phyloP scores from a whole-genome alignment of 2,329 filamentous ascomycete species.

The Aspergillus bombycis region DNA sequence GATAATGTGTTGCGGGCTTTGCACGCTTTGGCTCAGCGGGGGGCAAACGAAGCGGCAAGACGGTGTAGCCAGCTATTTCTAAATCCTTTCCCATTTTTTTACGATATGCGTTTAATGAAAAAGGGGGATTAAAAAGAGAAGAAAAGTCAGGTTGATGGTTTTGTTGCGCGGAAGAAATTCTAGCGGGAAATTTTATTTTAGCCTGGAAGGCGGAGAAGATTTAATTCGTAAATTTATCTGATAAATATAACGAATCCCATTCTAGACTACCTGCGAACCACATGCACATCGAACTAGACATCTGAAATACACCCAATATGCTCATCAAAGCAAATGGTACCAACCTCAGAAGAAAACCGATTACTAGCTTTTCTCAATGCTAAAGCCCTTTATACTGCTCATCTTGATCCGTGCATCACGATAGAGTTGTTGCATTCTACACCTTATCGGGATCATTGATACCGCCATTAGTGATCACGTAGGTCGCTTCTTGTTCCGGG shows the following conservation, averaged over 20 bases:
- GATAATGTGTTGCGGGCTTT: constrained; percentile 70
- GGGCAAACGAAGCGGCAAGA: constrained; percentile 67
- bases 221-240: neutral
- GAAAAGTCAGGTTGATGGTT: neutral
- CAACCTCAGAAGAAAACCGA: neutral
- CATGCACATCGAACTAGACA: neutral
- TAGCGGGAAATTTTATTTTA: constrained; percentile 24
- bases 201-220: constrained; percentile 20
- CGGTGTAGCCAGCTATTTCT: constrained; percentile 64
- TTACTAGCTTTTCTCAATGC: neutral
- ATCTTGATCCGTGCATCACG: neutral
- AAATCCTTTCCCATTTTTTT: constrained; percentile 44
- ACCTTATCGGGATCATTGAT: constrained; percentile 69
- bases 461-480: constrained; percentile 70
- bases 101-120: neutral
- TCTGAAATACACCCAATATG: neutral
- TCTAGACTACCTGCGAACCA: neutral
- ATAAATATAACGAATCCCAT: neutral
- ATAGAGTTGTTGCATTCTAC: constrained; percentile 33
- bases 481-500: constrained; percentile 69
- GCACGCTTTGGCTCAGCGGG: constrained; percentile 66
- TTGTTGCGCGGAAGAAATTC: constrained; percentile 5
- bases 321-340: neutral
- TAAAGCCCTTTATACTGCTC: neutral
- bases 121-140: neutral